Evolutionary conservation across 495 filamentous ascomycete genomes (phyloP), one percentile per base, ranked within the genome.

Genomic region (Lasiosphaeria hispida): DNA sequence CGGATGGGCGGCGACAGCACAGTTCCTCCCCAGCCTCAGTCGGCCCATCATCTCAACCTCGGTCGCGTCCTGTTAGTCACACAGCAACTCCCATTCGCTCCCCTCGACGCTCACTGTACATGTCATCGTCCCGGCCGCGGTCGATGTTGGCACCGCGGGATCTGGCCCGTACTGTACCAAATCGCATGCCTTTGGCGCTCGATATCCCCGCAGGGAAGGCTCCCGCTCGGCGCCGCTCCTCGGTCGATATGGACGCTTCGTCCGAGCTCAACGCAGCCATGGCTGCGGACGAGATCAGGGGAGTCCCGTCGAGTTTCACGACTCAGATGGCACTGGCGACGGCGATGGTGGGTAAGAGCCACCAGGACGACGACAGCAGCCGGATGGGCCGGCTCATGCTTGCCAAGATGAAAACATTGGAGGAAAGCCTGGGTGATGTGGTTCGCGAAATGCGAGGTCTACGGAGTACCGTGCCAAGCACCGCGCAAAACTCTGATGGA

Each of bases 341-440:
- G 0, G 83, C 83, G 3, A 58, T 68, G 54, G 59, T 70, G 6
- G 62, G 59, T 30, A 62, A 62, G 39, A 61, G 48, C 11, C 47
- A 48, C 4, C 75, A 76, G 48, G 83, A 82, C 6, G 84, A 89
- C 9, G 84, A 89, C 61, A 84, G 86, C 60, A 78, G 79, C 57
- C 75, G 80, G 69, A 87, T 96, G 72, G 86, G 85, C 60, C 83
- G 88, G 48, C 74, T 96, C n/a, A 87, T 96, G 70, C 76, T 96
- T n/a, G 89, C 90, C 6, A 79, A 90, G 51, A 96, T 97, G 87
- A 92, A 91, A 61, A 88, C 87, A 34, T 82, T 97, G 7, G 92
- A 97, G 69, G 90, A 92, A 69, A 80, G 85, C 34, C 88, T 97
- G 66, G 82, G 86, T 1, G 90, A 95, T 55, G 84, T 96, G 19